Evolutionary conservation across 73 alveolate genomes (phyloP).

Genomic region (Effrenium voratum): DNA sequence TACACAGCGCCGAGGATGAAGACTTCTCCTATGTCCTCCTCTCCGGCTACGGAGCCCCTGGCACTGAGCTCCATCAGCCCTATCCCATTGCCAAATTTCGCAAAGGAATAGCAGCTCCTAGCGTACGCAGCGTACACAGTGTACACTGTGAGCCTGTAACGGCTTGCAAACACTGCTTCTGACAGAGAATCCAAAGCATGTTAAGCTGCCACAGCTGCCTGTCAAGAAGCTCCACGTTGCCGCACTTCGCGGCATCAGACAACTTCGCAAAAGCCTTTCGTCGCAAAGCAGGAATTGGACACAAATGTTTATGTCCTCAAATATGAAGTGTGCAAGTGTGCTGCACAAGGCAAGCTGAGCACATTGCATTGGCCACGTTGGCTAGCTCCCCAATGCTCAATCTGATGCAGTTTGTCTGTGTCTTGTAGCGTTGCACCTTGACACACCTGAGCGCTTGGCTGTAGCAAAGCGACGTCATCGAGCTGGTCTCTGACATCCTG

Average conservation of each 20-base stretch:
- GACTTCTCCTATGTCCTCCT: slow-evolving; percentile 1
- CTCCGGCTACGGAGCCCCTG: slow-evolving; percentile 41
- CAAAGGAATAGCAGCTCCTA: too few species aligned
- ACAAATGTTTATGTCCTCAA: not conserved
- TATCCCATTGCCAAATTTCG: too few species aligned
- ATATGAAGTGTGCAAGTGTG: not conserved
- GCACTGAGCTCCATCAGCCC: slow-evolving; percentile 51
- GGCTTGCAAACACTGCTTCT: not conserved
- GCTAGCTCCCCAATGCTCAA: slow-evolving; percentile 42
- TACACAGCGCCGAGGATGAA: not conserved
- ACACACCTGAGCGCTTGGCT: not conserved
- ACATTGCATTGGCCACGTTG: slow-evolving; percentile 38
- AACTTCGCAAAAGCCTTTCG: slow-evolving; percentile 38
- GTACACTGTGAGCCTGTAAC: not conserved
- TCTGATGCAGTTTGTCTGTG: not conserved
- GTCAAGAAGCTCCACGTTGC: slow-evolving; percentile 54
- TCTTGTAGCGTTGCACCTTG: too few species aligned
- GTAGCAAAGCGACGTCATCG: not conserved
- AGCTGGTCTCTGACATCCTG: too few species aligned
- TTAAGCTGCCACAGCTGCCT: too few species aligned
- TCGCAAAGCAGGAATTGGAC: not conserved
- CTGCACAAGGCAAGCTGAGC: not conserved
- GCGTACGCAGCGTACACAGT: not conserved
- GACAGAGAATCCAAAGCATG: too few species aligned
- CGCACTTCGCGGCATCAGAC: slow-evolving; percentile 13